Percentiles rank a stretch among this genome's conserved stretches.
These are phyloP conservation scores for Lactarius hengduanensis DNA, from an alignment of 768 basidiomycete genomes.

Conservation along the genomic window DNA sequence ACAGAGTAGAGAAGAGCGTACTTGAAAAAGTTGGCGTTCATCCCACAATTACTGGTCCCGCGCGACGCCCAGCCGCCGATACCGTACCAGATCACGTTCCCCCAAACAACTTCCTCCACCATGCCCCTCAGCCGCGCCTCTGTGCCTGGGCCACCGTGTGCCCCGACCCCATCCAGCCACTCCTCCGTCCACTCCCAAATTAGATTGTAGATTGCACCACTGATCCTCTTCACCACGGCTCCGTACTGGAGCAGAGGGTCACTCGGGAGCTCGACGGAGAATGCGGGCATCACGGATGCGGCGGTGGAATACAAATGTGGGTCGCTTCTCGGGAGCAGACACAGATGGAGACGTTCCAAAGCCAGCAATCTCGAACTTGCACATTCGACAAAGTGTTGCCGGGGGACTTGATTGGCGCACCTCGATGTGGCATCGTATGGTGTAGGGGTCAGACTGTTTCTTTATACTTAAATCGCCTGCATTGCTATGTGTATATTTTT, in stretches of 20 bases:
- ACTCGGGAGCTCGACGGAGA: too few species aligned
- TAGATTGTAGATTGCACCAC: conserved; percentile 27
- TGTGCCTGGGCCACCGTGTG: conserved; percentile 12
- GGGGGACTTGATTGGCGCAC: too few species aligned
- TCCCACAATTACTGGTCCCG: conserved; percentile 34
- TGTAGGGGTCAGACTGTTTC: too few species aligned
- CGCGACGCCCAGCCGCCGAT: conserved; percentile 49
- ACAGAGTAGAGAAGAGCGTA: conserved; percentile 38
- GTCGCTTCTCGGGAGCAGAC: too few species aligned
- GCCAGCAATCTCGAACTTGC: too few species aligned
- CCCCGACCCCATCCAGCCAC: conserved; percentile 5
- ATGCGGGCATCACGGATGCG: too few species aligned
- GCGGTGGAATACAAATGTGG: too few species aligned
- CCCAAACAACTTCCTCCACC: conserved; percentile 62
- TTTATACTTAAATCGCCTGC: too few species aligned
- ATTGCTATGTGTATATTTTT: too few species aligned
- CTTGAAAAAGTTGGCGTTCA: conserved; percentile 59
- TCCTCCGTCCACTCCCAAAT: conserved; percentile 29
- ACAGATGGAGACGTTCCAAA: too few species aligned
- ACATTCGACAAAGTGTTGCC: too few species aligned
- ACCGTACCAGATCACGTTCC: conserved; percentile 53
- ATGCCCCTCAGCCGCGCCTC: conserved; percentile 45
- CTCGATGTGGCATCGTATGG: too few species aligned
- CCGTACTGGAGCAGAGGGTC: conserved; percentile 20
- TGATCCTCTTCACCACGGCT: conserved; percentile 21